A percentile compares a stretch with the other conserved stretches of the same genome.
Evolutionary conservation across 2,329 filamentous ascomycete genomes (phyloP).

Genomic region (Clonostachys chloroleuca): DNA sequence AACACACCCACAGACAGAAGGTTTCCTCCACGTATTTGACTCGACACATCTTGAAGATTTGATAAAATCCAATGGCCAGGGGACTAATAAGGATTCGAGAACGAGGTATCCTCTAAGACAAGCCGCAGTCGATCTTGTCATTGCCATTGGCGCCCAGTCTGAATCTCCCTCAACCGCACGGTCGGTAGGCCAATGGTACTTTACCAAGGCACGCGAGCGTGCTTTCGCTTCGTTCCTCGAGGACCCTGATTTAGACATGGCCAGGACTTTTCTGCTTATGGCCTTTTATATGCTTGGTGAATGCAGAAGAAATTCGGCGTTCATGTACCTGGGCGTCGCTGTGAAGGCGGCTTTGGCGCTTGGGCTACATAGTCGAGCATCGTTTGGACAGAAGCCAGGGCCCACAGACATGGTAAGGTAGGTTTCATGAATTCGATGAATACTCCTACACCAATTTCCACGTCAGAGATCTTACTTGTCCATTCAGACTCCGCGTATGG

Average conservation of each 20-base stretch:
- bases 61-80: conserved; percentile 2
- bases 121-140: conserved; percentile 30
- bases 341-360: conserved; percentile 51
- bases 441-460: too few relatives aligned
- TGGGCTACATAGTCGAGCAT: conserved; percentile 40
- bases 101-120: conserved; percentile 1
- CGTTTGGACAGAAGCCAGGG: conserved; percentile 14
- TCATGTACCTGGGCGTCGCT: conserved; percentile 60
- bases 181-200: conserved; percentile 23
- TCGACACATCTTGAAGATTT: conserved; percentile 16
- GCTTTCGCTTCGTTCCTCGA: conserved; percentile 45
- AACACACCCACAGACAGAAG: conserved; percentile 17
- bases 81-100: neutral
- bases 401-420: conserved; percentile 13
- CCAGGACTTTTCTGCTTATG: conserved; percentile 49
- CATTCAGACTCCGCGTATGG: conserved; percentile 24
- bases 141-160: conserved; percentile 49
- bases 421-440: neutral
- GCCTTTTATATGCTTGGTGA: conserved; percentile 55
- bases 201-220: conserved; percentile 39
- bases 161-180: conserved; percentile 20
- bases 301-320: conserved; percentile 55
- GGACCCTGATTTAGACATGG: conserved; percentile 47
- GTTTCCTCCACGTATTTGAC: conserved; percentile 23
- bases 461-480: neutral